Conservation (phyloP, 257 asterid species). For the Nemophila menziesii region DNA sequence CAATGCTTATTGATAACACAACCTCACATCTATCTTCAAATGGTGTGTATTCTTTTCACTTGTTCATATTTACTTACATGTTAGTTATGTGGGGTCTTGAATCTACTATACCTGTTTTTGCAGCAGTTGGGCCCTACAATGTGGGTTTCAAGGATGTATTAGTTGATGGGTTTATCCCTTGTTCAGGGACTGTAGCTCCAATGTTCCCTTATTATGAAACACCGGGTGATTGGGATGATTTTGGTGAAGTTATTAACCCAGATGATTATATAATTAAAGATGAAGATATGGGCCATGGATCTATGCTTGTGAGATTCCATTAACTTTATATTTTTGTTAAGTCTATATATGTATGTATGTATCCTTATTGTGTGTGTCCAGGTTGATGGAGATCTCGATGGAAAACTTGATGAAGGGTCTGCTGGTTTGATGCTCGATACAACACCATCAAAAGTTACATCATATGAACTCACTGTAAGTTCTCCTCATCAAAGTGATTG, state of each 20-base stretch:
- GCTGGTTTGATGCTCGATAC: constrained; percentile 74
- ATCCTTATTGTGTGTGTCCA: constrained; percentile 16
- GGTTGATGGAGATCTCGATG: constrained; percentile 69
- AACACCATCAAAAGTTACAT: constrained; percentile 88
- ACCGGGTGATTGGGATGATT: constrained; percentile 88
- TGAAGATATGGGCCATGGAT: constrained; percentile 56
- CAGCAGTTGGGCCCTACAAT: constrained; percentile 49
- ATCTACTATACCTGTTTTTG: no score
- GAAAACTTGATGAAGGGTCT: constrained; percentile 92
- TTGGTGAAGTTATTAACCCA: constrained; percentile 91
- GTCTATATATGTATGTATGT: neutral
- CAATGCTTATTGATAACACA: constrained; percentile 63
- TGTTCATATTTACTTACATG: constrained; percentile 1
- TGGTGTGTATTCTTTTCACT: constrained; percentile 36
- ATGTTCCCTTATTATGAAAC: constrained; percentile 81
- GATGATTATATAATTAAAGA: constrained; percentile 78
- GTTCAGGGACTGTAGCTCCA: constrained; percentile 66
- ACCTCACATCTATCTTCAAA: constrained; percentile 32
- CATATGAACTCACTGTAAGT: constrained; percentile 85
- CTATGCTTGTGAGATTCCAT: constrained; percentile 43
- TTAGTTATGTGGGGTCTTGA: no score
- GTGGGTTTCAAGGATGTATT: constrained; percentile 77
- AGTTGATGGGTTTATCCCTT: constrained; percentile 78
- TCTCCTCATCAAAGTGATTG: constrained; percentile 6
- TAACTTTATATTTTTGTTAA: constrained; percentile 8